Percentiles rank a stretch among this genome's conserved stretches.
Evolutionary conservation across 1,284 basidiomycete species (phyloP).

Genomic region (Ganoderma resinaceum): DNA sequence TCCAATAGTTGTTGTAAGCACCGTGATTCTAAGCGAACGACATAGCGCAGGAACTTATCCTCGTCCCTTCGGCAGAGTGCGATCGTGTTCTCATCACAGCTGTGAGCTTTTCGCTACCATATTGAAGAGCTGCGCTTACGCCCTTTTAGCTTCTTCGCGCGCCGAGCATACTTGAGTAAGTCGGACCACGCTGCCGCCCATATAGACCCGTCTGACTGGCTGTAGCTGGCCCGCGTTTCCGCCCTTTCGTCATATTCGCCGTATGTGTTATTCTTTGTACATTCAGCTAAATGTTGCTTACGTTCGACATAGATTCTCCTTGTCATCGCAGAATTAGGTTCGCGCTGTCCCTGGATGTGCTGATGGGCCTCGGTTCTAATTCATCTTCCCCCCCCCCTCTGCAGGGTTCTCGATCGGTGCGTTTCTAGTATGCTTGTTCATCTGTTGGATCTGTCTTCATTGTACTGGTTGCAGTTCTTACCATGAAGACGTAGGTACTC

Average conservation of each 20-base stretch:
- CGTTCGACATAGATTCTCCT: neutral
- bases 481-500: neutral
- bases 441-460: neutral
- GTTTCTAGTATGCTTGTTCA: neutral
- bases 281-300: neutral
- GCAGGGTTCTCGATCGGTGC: neutral
- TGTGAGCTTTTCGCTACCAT: neutral
- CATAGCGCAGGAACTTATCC: neutral
- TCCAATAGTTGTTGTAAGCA: neutral
- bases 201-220: neutral
- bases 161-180: neutral
- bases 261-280: neutral
- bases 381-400: neutral
- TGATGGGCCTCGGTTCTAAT: neutral
- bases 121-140: neutral
- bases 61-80: neutral
- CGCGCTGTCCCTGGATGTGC: neutral
- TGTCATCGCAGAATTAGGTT: neutral
- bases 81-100: neutral
- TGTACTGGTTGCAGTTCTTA: neutral
- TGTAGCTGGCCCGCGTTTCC: conserved; percentile 3
- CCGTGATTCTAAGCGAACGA: no score
- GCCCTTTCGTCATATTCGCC: neutral
- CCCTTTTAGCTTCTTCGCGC: neutral
- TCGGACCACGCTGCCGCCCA: neutral